Conservation (phyloP, 192 early-diverging fungal species). For the Pilobolus umbonatus region DNA sequence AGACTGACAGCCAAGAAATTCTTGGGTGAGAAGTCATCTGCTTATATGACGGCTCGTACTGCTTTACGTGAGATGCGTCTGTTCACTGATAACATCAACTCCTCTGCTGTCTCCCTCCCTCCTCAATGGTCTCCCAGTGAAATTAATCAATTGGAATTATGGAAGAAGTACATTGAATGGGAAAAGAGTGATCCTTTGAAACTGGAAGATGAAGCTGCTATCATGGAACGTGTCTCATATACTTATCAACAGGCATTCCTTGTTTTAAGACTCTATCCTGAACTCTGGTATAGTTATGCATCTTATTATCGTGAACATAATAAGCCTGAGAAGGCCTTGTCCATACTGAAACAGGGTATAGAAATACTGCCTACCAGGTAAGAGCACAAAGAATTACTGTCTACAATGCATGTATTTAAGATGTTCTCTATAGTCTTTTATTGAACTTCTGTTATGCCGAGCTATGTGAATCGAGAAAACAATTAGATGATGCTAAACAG, state of each 20-base stretch:
- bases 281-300: slow-evolving; percentile 81
- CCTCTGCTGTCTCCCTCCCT: slow-evolving; percentile 63
- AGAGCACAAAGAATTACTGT: not conserved
- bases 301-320: slow-evolving; percentile 52
- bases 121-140: slow-evolving; percentile 81
- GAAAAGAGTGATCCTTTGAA: slow-evolving; percentile 83
- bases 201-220: slow-evolving; percentile 53
- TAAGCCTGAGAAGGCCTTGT: slow-evolving; percentile 56
- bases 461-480: slow-evolving; percentile 58
- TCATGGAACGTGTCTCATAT: slow-evolving; percentile 71
- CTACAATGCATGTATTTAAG: not conserved
- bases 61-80: slow-evolving; percentile 75
- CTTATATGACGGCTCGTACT: slow-evolving; percentile 92
- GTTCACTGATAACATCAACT: slow-evolving; percentile 74
- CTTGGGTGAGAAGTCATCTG: slow-evolving; percentile 75
- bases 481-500: slow-evolving; percentile 47
- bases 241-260: slow-evolving; percentile 85
- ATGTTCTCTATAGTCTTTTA: slow-evolving; percentile 44
- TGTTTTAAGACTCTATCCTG: slow-evolving; percentile 80
- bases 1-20: slow-evolving; percentile 89
- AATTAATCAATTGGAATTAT: slow-evolving; percentile 56
- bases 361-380: slow-evolving; percentile 71
- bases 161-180: slow-evolving; percentile 91
- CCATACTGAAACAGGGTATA: slow-evolving; percentile 59
- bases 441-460: slow-evolving; percentile 74